Base-by-base conservation (phyloP, 768 basidiomycete genomes). In the Asterophora parasitica region DNA sequence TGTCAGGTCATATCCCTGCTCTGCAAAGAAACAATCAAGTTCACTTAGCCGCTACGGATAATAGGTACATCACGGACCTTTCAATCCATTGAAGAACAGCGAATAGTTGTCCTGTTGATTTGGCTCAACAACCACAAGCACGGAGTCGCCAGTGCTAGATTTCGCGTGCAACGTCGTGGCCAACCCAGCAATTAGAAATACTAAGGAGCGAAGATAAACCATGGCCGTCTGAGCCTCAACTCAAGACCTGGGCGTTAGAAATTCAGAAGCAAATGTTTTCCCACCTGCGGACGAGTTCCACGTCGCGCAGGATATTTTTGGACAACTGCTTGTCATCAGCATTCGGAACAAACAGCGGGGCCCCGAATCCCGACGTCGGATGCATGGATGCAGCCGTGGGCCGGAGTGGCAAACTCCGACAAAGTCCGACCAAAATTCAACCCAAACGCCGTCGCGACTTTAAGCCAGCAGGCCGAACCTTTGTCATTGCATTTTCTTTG, bases 61-160 rank as follows among this genome's bases (percentile, higher is more conserved):
- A 6, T 20, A 13, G 33, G 12, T 17, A 30, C 43, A 20, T 19
- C 16, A 62, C 65, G 41, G 46, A 94, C 93, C 79, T 72, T 79
- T 74, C 41, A 98, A 71, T 13, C 81, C 83, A 45, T 76, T 65
- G 66, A 91, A 94, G 77, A 96, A 95, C 58, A 83, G 68, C 8
- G 86, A 85, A 64, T 86, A 98, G 55, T 86, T 76, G 63, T 75
- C 77, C 58, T 79, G 73, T n/a, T 84, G 66, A 27, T 70, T 72
- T 1, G 83, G 78, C 62, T 97, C 92, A 28, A 95, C 73, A 11
- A 95, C 75, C 38, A 96, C 87, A 11, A 97, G 78, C 13, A 96
- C 87, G 23, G 82, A 84, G 65, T 85, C 75, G 11, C 88, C 89
- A 8, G 83, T 73, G 67, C 88, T 90, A n/a, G 89, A 91, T 58